phyloP scores from a whole-genome alignment of 73 alveolate species.

The Diophrys sp. region DNA sequence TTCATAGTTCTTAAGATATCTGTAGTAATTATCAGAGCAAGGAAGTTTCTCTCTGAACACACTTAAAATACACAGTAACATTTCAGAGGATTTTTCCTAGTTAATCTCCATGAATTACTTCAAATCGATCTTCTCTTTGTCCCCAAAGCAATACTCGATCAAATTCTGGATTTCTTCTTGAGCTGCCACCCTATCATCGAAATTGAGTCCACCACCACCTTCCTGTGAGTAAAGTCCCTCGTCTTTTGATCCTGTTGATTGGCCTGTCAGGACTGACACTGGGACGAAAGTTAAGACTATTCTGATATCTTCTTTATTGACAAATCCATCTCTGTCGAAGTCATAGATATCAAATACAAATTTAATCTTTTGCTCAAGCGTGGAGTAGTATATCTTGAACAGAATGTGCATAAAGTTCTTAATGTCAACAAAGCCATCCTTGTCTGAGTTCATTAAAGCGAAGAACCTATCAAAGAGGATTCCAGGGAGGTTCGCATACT shows the following conservation, averaged over 20 bases:
- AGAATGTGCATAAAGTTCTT: slow-evolving; percentile 57
- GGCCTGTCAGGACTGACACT: not conserved
- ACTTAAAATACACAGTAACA: slow-evolving; percentile 37
- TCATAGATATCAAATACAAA: slow-evolving; percentile 65
- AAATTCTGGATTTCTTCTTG: slow-evolving; percentile 43
- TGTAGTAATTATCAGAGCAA: slow-evolving; percentile 51
- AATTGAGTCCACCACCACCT: slow-evolving; percentile 10
- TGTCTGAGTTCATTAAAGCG: slow-evolving; percentile 41
- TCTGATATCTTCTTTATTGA: slow-evolving; percentile 76
- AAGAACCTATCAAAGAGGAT: slow-evolving; percentile 61
- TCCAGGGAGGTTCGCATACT: slow-evolving; percentile 65
- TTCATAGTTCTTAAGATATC: slow-evolving; percentile 50
- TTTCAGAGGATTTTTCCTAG: slow-evolving; percentile 41
- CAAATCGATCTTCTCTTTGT: slow-evolving; percentile 35
- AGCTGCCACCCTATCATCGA: slow-evolving; percentile 37
- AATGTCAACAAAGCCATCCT: slow-evolving; percentile 51
- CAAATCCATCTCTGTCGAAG: slow-evolving; percentile 76
- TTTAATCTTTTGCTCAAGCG: slow-evolving; percentile 48
- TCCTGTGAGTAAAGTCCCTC: slow-evolving; percentile 4
- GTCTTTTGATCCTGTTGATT: not conserved
- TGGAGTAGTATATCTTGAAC: slow-evolving; percentile 57
- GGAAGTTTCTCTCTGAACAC: slow-evolving; percentile 50
- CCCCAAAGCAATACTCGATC: slow-evolving; percentile 33
- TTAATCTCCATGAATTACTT: slow-evolving; percentile 43
- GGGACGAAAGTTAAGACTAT: slow-evolving; percentile 75